Percentiles rank a stretch among this genome's conserved stretches.
Evolutionary conservation across 352 stramenopile genomes (phyloP).

Genomic region (Phytopythium chamaehyphon): DNA sequence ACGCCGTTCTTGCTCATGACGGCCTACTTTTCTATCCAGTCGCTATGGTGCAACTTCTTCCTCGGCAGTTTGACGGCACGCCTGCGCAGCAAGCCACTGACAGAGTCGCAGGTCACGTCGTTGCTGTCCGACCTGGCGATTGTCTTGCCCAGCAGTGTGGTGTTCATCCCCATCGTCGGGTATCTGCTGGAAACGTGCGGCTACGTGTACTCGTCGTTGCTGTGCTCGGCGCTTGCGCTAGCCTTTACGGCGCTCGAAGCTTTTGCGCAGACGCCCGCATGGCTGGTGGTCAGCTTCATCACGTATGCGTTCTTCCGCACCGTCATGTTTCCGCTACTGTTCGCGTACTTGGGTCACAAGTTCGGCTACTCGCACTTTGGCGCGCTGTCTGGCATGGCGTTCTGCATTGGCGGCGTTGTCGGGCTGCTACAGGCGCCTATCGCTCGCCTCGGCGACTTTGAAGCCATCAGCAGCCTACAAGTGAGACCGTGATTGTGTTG

Average conservation of each 20-base stretch:
- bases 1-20: conserved; percentile 62
- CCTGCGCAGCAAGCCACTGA: conserved; percentile 45
- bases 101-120: conserved; percentile 27
- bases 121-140: conserved; percentile 53
- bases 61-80: conserved; percentile 61
- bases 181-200: conserved; percentile 68
- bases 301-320: conserved; percentile 79
- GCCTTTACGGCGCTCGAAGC: conserved; percentile 40
- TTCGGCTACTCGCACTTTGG: conserved; percentile 88
- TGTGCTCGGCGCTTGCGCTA: conserved; percentile 37
- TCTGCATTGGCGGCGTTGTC: conserved; percentile 60
- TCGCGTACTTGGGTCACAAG: conserved; percentile 70
- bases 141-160: conserved; percentile 57
- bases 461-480: conserved; percentile 42
- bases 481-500: conserved; percentile 15
- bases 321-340: conserved; percentile 81
- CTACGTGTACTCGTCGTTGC: conserved; percentile 48
- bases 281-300: conserved; percentile 57
- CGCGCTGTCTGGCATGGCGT: conserved; percentile 70
- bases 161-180: conserved; percentile 74
- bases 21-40: conserved; percentile 69
- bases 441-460: conserved; percentile 41
- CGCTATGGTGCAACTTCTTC: conserved; percentile 86
- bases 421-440: conserved; percentile 65
- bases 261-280: conserved; percentile 25